These are phyloP conservation scores for Daldinia grandis DNA, from an alignment of 495 filamentous ascomycete genomes.

Conservation along the genomic window DNA sequence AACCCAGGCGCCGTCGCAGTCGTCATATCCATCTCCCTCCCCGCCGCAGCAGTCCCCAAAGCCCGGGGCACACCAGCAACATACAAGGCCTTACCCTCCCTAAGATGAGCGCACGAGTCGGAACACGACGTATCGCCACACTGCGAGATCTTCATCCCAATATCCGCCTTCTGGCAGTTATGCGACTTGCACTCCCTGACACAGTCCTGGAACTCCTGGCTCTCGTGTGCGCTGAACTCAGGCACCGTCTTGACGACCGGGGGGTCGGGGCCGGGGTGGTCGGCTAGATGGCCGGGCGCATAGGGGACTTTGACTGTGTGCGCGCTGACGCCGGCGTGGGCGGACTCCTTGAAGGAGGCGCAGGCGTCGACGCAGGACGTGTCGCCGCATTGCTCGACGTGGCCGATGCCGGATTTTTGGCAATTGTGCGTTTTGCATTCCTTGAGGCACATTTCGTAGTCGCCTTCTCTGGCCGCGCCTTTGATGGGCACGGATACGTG, in stretches of 20 bases:
- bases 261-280: neutral
- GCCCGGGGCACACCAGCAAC: neutral
- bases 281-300: neutral
- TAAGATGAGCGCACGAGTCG: neutral
- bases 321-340: neutral
- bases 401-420: constrained; percentile 17
- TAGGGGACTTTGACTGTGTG: neutral
- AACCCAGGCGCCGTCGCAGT: neutral
- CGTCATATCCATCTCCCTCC: neutral
- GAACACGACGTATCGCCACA: constrained; percentile 25
- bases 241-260: constrained; percentile 1
- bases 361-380: neutral
- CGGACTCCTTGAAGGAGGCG: neutral
- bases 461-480: neutral
- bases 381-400: constrained; percentile 18
- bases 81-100: neutral
- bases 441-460: constrained; percentile 10
- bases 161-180: constrained; percentile 28
- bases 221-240: neutral
- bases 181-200: constrained; percentile 23
- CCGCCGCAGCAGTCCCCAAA: neutral
- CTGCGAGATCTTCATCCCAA: constrained; percentile 13
- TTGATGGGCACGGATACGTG: neutral
- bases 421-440: constrained; percentile 21
- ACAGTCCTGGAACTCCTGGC: constrained; percentile 24